Evolutionary conservation across 441 rosid genomes (phyloP), one percentile per base, ranked within the genome.

Genomic region (Erodium texanum): DNA sequence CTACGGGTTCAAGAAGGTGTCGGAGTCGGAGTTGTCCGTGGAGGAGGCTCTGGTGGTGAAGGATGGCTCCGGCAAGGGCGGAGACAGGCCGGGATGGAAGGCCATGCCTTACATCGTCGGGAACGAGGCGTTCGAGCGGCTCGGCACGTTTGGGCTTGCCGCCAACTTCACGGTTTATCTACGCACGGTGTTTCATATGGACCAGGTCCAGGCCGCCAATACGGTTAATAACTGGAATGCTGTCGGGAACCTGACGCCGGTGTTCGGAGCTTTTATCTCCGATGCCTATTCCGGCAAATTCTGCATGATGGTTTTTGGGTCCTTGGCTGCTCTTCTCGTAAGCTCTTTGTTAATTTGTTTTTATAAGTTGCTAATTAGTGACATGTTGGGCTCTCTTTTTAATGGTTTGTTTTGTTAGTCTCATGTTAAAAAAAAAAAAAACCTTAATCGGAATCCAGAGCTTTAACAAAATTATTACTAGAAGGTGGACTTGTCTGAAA

Each of bases 271-370:
- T 64, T 84, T 86, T 72, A 74, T 89, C 77, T 80, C 89, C 24
- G 90, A 87, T 38, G 66, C 90, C 12, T 80, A 80, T 41, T 29
- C 73, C 3, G 95, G 95, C 64, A 77, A 82, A 58, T 89, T 85
- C 45, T 62, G 41, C 24, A 87, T 93, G 18, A 92, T 89, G 68
- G 89, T 79, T 12, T 76, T 82, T 15, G 89, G 85, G 12, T 88
- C 90, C 73, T 71, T 80, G 19, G 76, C 86, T 7, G 79, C 93
- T 52, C 22, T 92, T 24, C 34, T 88, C 84, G 96, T 89, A 81
- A 27, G 29, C 29, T 27, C 29, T 1, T 27, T 1, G 4, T 27
- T 27, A 4, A 27, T 27, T 27, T 1, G n/a, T n/a, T n/a, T n/a
- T n/a, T n/a, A n/a, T n/a, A n/a, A n/a, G n/a, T n/a, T n/a, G n/a